A percentile compares a stretch with the other conserved stretches of the same genome.
Conservation (phyloP, 352 stramenopile species). For the Phytophthora macrochlamydospora region DNA sequence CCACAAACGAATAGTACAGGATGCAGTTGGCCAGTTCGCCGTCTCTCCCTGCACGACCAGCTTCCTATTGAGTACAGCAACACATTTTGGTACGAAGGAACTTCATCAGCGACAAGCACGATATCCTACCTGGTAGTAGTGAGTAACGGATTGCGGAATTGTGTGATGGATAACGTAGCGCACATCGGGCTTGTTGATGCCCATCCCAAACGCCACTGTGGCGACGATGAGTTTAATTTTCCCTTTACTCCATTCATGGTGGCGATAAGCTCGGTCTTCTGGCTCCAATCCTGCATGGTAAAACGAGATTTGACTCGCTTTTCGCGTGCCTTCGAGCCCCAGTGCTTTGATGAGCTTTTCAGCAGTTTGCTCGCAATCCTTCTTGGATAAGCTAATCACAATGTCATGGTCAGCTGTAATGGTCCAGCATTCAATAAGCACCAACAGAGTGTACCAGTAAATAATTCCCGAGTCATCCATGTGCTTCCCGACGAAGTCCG, state of each 20-base stretch:
- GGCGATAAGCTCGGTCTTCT: slow-evolving; percentile 73
- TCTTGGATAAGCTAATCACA: slow-evolving; percentile 79
- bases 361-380: slow-evolving; percentile 85
- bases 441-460: slow-evolving; percentile 64
- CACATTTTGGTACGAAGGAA: not conserved
- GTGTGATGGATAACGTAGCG: slow-evolving; percentile 91
- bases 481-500: slow-evolving; percentile 75
- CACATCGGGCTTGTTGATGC: slow-evolving; percentile 90
- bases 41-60: slow-evolving; percentile 82
- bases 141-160: slow-evolving; percentile 87
- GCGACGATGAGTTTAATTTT: slow-evolving; percentile 91
- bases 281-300: slow-evolving; percentile 84
- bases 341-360: slow-evolving; percentile 82
- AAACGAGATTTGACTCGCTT: slow-evolving; percentile 78
- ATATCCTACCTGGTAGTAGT: slow-evolving; percentile 85
- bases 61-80: slow-evolving; percentile 54
- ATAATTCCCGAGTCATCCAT: slow-evolving; percentile 91
- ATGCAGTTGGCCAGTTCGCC: slow-evolving; percentile 85
- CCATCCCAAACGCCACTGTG: slow-evolving; percentile 90
- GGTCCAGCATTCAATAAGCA: slow-evolving; percentile 10
- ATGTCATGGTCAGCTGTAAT: not conserved
- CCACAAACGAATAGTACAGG: slow-evolving; percentile 86
- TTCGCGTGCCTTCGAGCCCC: slow-evolving; percentile 72
- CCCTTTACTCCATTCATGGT: slow-evolving; percentile 90
- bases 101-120: not conserved